Evolutionary conservation across 1,284 basidiomycete genomes (phyloP).

Genomic region (Apiotrichum sp.): DNA sequence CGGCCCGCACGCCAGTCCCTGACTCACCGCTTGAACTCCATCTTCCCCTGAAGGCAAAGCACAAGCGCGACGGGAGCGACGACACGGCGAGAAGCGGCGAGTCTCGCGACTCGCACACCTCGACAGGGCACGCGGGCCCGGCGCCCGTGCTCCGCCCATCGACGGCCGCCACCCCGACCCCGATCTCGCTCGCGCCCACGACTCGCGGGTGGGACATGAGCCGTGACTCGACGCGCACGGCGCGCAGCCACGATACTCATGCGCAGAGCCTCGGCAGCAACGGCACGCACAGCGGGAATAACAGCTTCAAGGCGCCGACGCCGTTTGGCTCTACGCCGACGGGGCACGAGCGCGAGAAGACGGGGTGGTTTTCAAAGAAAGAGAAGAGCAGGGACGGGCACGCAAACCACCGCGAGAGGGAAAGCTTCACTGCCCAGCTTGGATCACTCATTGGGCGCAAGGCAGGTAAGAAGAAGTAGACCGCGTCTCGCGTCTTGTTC

Average conservation of each 20-base stretch:
- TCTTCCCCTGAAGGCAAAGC: not conserved
- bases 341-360: not conserved
- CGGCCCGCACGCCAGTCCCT: not conserved
- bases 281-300: not conserved
- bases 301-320: not conserved
- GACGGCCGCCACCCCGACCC: not conserved
- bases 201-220: not conserved
- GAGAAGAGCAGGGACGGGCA: constrained; percentile 2
- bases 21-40: not conserved
- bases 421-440: constrained; percentile 1
- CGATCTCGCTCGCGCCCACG: not conserved
- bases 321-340: not conserved
- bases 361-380: not conserved
- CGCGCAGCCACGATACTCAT: not conserved
- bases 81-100: not conserved
- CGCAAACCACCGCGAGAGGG: constrained; percentile 5
- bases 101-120: not conserved
- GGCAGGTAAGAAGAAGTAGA: constrained; percentile 1
- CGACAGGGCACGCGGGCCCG: not conserved
- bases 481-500: not conserved
- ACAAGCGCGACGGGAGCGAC: not conserved
- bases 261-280: not conserved
- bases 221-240: not conserved
- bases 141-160: not conserved
- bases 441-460: constrained; percentile 8